These are phyloP conservation scores for Didymella sp. DNA, from an alignment of 2,329 filamentous ascomycete genomes.

Conservation along the genomic window DNA sequence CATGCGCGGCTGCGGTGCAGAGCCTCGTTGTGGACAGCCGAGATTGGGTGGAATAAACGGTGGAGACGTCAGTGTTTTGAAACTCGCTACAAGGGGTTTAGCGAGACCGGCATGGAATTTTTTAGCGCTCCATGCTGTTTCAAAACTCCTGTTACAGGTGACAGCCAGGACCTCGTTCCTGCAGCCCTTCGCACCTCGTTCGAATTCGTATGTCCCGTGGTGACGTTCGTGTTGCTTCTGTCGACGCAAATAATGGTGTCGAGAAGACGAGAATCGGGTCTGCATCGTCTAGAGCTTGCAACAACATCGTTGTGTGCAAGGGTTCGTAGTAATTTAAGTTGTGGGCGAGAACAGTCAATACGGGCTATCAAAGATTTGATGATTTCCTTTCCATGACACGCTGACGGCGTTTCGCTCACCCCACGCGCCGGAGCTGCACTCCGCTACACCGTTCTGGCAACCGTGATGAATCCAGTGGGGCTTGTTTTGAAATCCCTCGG, in stretches of 20 bases:
- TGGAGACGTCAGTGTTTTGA: conserved; percentile 35
- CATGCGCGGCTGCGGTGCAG: conserved; percentile 23
- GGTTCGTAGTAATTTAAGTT: neutral
- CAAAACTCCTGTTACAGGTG: conserved; percentile 30
- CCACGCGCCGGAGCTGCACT: conserved; percentile 1
- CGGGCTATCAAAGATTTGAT: neutral
- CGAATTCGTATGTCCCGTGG: neutral
- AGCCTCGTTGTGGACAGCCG: conserved; percentile 22
- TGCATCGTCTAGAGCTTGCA: neutral
- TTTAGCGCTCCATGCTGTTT: conserved; percentile 32
- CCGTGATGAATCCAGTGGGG: conserved; percentile 16
- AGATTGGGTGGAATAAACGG: conserved; percentile 29
- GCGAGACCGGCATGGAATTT: conserved; percentile 20
- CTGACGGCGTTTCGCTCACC: conserved; percentile 1
- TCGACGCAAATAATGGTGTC: neutral
- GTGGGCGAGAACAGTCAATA: neutral
- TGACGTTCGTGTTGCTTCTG: conserved; percentile 6
- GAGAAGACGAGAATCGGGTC: neutral
- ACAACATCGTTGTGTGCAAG: neutral
- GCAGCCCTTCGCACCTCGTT: conserved; percentile 9
- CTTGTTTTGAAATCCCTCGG: conserved; percentile 1
- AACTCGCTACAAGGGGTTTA: conserved; percentile 26
- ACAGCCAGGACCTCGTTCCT: conserved; percentile 22
- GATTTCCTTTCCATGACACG: conserved; percentile 9
- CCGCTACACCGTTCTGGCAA: conserved; percentile 8